Base-by-base conservation (phyloP, 305 asterid genomes). In the Fraxinus dipetala region DNA sequence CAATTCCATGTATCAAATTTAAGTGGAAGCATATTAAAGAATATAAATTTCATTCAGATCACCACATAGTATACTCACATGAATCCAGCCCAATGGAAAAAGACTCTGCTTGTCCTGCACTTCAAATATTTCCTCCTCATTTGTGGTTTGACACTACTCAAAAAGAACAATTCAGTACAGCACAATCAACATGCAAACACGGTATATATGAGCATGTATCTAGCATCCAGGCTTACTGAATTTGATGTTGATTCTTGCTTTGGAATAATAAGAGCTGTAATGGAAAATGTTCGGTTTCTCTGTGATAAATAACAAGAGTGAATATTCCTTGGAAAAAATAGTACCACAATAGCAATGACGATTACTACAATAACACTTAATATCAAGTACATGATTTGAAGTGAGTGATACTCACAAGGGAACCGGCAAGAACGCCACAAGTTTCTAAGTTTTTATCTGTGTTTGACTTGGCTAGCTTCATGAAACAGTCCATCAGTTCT, bases 71-170 rank as follows among this genome's bases (percentile, higher is more conserved):
- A 77, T 69, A 84, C 97, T 90, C 91, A 93, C 99, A 90, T 96
- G 99, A 87, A 96, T 96, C 98, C 99, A 96, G 78, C 98, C 98
- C 76, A 96, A 88, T 38, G 98, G 98, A 82, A 96, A 96, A 82
- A 96, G 95, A 70, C 88, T 76, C 84, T 77, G 96, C 89, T 93
- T 93, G 90, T 94, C 99, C 91, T 96, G 99, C 87, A 91, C 99
- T 86, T 96, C 98, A 87, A 91, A 94, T 86, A 96, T 94, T 86
- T 96, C 99, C 85, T 96, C 99, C 91, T 94, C 99, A 54, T 96
- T 94, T 63, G 95, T 94, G 32, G 99, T 85, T 83, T 93, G 97
- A 88, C 99, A 96, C 99, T 96, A 93, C 35, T 83, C 51, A 81
- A 77, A 81, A 80, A 85, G 85, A 80, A 72, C 28, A 73, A 65